A percentile compares a stretch with the other conserved stretches of the same genome.
Conservation (phyloP, 2,329 filamentous ascomycete species). For the Sporothrix variecibatus region DNA sequence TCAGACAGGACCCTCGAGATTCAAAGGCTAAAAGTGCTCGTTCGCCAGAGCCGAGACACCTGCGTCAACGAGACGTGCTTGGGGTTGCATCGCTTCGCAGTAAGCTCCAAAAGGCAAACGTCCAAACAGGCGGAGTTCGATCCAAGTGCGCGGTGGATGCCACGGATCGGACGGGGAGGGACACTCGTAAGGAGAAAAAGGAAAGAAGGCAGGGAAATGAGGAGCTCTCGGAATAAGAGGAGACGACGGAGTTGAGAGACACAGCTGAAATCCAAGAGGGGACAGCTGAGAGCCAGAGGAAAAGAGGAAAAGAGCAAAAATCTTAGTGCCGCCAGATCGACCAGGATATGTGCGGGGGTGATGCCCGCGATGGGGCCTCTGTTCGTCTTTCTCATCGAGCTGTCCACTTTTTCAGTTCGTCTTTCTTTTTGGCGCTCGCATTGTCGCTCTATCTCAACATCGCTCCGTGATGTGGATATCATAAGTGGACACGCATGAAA, state of each 20-base stretch:
- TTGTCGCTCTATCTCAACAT: background rate
- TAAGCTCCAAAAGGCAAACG: background rate
- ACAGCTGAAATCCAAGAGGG: background rate
- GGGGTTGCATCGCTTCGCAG: background rate
- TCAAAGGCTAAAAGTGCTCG: background rate
- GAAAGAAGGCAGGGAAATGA: background rate
- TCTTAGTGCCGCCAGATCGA: constrained; percentile 14
- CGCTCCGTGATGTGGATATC: background rate
- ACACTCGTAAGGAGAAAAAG: background rate
- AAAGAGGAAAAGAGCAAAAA: constrained; percentile 11
- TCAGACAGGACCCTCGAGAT: background rate
- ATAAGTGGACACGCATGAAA: background rate
- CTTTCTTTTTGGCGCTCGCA: background rate
- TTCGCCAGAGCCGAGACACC: background rate
- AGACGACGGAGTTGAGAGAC: too few species aligned
- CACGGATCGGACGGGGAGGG: background rate
- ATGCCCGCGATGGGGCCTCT: constrained; percentile 8
- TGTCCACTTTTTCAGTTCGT: background rate
- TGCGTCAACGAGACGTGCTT: background rate
- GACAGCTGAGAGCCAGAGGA: background rate
- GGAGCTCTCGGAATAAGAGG: background rate
- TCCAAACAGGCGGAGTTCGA: background rate
- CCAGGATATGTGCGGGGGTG: constrained; percentile 18
- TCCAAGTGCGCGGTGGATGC: background rate
- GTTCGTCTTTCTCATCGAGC: background rate